Evolutionary conservation across 2,329 filamentous ascomycete species (phyloP), one percentile per base, ranked within the genome.

Genomic region (Apiospora pterosperma): DNA sequence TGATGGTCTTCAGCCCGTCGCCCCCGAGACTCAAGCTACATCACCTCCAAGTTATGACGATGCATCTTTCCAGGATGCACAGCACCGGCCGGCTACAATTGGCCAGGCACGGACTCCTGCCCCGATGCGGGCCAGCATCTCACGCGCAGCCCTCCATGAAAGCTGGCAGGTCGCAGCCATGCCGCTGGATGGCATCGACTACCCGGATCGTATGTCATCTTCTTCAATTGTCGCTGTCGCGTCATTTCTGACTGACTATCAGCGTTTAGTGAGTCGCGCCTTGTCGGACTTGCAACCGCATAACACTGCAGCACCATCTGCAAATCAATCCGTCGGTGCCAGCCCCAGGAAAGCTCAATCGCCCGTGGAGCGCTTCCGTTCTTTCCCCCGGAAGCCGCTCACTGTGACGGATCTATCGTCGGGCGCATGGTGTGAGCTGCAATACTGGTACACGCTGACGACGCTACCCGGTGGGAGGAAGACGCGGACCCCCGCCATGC

Each of bases 381-480:
- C 88, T 1, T 89, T 85, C 64, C 92, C 92, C 0, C 90, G 85
- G 72, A 95, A 92, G 74, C 88, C 92, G 0, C 84, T 98, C 8
- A 93, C 92, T 0, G 96, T 98, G 1, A 93, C 92, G 2, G 96
- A 99, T 76, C 80, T 98, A 28, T 88, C 94, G 0, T 91, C 92
- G 1, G 94, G 94, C 2, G 90, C 94, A 8, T 99, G 96, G 96
- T 99, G 96, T 76, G 95, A 99, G 77, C 77, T 98, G 65, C 94
- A 98, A 76, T 96, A 97, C 72, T 93, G 89, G 82, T 97, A 96
- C 78, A 92, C 88, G 0, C 83, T 99, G 63, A 92, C 89, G 3
- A 89, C 87, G 63, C 87, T 87, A 4, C 85, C 84, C 0, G 81
- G 90, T 73, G 96, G 95, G 0, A 87, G 86, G 64, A 94, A 91